Percentiles rank a stretch among this genome's conserved stretches.
Conservation (phyloP, 2,329 filamentous ascomycete species). For the Colletotrichum sp. region DNA sequence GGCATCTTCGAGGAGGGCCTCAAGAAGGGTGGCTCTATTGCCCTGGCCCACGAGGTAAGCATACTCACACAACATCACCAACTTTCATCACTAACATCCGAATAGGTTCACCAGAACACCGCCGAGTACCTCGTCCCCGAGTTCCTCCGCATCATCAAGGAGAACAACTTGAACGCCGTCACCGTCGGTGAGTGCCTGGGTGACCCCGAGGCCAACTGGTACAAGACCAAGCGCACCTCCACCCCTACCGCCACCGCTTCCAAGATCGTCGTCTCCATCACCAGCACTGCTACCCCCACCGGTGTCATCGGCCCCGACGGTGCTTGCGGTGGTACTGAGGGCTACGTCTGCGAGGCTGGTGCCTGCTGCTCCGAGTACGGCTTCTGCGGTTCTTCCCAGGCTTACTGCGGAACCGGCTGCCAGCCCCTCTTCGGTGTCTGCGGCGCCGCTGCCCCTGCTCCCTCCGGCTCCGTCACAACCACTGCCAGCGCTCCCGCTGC, state of each 20-base stretch:
- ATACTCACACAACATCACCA: conserved; percentile 37
- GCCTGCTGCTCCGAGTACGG: conserved; percentile 24
- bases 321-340: conserved; percentile 16
- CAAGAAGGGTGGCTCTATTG: conserved; percentile 30
- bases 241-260: conserved; percentile 19
- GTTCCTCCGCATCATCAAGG: conserved; percentile 19
- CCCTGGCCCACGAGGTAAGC: conserved; percentile 48
- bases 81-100: conserved; percentile 36
- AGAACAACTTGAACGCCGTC: conserved; percentile 36
- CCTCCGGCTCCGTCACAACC: background rate
- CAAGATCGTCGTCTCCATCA: conserved; percentile 13
- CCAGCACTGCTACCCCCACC: conserved; percentile 22
- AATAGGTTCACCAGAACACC: conserved; percentile 21
- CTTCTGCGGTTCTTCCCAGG: conserved; percentile 21
- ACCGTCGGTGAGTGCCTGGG: conserved; percentile 52
- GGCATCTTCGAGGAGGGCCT: conserved; percentile 37
- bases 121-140: conserved; percentile 21
- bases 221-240: conserved; percentile 28
- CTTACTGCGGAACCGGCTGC: conserved; percentile 24
- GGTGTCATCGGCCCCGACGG: conserved; percentile 16
- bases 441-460: background rate
- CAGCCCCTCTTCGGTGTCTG: conserved; percentile 24
- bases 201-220: conserved; percentile 51
- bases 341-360: conserved; percentile 18
- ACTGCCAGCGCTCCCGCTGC: conserved; percentile 6